Evolutionary conservation across 2,329 filamentous ascomycete species (phyloP).

Genomic region (Fonsecaea pugnacius): DNA sequence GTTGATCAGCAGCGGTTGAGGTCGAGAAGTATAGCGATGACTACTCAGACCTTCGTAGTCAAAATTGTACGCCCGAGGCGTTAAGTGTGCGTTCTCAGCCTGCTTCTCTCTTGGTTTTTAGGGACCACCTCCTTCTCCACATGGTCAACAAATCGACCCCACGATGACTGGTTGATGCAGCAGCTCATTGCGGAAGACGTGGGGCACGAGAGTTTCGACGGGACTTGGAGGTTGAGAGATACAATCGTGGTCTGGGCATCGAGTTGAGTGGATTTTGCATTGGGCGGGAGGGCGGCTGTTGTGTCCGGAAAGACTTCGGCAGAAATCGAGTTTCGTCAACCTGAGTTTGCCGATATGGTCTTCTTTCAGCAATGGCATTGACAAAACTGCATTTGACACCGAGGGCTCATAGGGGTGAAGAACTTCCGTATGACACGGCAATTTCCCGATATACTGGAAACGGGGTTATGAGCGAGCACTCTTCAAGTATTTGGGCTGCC

Average conservation of each 20-base stretch:
- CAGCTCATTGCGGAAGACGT: background rate
- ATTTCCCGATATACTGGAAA: background rate
- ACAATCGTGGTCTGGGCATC: background rate
- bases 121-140: background rate
- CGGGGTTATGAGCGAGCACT: too few relatives aligned
- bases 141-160: background rate
- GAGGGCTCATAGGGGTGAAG: background rate
- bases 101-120: background rate
- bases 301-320: background rate
- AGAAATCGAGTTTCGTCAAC: background rate
- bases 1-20: background rate
- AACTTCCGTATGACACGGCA: too few relatives aligned
- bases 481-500: background rate
- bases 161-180: background rate
- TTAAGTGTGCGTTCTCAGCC: background rate
- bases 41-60: background rate
- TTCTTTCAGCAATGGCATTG: background rate
- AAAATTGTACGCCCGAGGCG: background rate
- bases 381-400: background rate
- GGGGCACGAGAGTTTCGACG: background rate
- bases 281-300: background rate
- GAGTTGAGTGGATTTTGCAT: background rate
- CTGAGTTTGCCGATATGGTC: background rate
- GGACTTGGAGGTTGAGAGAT: background rate
- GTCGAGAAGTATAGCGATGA: background rate